These are phyloP conservation scores for Nicotiana tabacum DNA, from an alignment of 257 asterid genomes.

Conservation along the genomic window DNA sequence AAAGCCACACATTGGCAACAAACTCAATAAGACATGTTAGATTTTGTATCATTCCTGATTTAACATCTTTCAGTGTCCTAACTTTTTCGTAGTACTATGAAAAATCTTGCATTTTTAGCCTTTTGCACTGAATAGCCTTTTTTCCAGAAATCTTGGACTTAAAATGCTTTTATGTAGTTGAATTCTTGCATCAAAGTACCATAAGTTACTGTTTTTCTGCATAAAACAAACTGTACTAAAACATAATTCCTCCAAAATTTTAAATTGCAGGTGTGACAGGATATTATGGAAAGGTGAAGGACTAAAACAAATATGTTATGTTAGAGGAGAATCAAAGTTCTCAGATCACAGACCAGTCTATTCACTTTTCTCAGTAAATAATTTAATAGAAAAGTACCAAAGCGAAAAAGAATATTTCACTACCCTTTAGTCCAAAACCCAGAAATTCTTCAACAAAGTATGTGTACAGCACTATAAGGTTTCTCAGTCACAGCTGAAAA, in stretches of 20 bases:
- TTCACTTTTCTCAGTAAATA: slow-evolving; percentile 52
- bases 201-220: neutral
- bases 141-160: neutral
- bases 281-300: slow-evolving; percentile 92
- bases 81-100: neutral
- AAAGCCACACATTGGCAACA: neutral
- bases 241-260: neutral
- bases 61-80: too few species aligned
- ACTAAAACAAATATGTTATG: slow-evolving; percentile 59
- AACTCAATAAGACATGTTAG: neutral
- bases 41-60: neutral
- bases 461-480: too few species aligned
- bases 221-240: neutral
- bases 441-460: neutral
- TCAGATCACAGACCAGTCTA: slow-evolving; percentile 92
- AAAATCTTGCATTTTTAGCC: neutral
- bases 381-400: slow-evolving; percentile 18
- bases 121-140: neutral
- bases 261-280: slow-evolving; percentile 69
- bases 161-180: neutral
- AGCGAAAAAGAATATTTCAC: neutral
- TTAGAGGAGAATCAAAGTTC: slow-evolving; percentile 71
- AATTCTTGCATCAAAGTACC: neutral
- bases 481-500: too few species aligned
- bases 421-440: neutral